Evolutionary conservation across 148 eudicot genomes (phyloP), one percentile per base, ranked within the genome.

Genomic region (Arctostaphylos glauca): DNA sequence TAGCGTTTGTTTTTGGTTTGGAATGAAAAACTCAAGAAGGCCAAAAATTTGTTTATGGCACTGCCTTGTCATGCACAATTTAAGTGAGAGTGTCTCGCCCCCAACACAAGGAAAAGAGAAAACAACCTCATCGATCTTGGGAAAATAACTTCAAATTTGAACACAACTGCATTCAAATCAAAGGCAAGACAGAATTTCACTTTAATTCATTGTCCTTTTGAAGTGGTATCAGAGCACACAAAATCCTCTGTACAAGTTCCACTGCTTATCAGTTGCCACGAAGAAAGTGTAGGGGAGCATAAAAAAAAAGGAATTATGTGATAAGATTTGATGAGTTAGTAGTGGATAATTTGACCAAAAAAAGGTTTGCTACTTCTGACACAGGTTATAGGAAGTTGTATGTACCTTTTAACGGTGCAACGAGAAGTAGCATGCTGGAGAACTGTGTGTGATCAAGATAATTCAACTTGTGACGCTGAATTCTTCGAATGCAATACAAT

Each of bases 391-490:
- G 97, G 97, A 77, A 89, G 95, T 83, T 89, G 89, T 79, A 91
- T 92, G 95, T 92, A 94, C 80, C 92, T 94, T 50, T 73, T 94
- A 68, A 85, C 97, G 10, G 81, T 94, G 13, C 95, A 94, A 86
- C 81, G 97, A 43, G 85, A 88, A 89, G 97, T 88, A 85, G 87
- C 87, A 13, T 94, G 97, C 77, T 94, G 97, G 97, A 87, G 84
- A 74, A 83, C 81, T 31, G 87, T 67, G 10, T 94, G 97, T 70
- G 48, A 53, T 54, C 66, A 55, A 23, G 88, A 90, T 48, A 60
- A 67, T 12, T 50, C 67, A 53, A 78, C 59, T 4, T 94, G 95
- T 60, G 66, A 67, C 38, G 85, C 86, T 82, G 78, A 21, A 9
- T 94, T 81, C 82, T 92, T 92, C 38, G 94, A 90, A 74, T 92